Percentiles rank a stretch among this genome's conserved stretches.
Conservation (phyloP, 257 asterid genomes). For the Gynochthodes officinalis region DNA sequence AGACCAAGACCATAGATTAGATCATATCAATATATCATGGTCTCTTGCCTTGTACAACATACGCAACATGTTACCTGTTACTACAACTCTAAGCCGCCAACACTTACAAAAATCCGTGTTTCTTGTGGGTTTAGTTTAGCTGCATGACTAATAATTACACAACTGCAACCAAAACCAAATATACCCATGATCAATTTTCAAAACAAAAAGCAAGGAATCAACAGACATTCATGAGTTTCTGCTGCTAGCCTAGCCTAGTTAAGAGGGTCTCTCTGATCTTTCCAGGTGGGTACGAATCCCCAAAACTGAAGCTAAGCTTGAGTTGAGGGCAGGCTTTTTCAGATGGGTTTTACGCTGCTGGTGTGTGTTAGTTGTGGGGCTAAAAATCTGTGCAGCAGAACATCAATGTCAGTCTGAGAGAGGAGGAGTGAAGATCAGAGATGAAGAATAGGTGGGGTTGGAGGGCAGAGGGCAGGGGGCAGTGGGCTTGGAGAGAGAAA, state of each 20-base stretch:
- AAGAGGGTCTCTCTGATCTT: neutral
- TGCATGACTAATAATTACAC: neutral
- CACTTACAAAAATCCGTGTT: conserved; percentile 7
- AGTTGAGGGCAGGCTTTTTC: conserved; percentile 66
- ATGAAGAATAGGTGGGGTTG: too few relatives aligned
- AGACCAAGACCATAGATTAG: conserved; percentile 8
- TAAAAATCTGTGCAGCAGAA: conserved; percentile 29
- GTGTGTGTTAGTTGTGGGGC: conserved; percentile 61
- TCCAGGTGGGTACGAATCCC: conserved; percentile 40
- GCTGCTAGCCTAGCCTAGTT: neutral
- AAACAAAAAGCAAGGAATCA: neutral
- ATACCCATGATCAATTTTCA: neutral
- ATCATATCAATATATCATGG: conserved; percentile 31
- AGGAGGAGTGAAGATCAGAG: neutral
- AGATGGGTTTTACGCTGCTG: conserved; percentile 33
- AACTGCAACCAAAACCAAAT: neutral
- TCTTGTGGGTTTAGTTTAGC: neutral
- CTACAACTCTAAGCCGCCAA: conserved; percentile 44
- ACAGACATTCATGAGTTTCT: neutral
- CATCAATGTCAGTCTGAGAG: conserved; percentile 19
- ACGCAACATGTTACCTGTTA: neutral
- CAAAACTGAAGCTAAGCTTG: conserved; percentile 50
- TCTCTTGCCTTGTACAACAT: too few relatives aligned
- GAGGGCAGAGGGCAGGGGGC: too few relatives aligned
- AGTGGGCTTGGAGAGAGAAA: neutral